These are phyloP conservation scores for Kandelia obovata DNA, from an alignment of 345 rosid genomes.

Conservation along the genomic window DNA sequence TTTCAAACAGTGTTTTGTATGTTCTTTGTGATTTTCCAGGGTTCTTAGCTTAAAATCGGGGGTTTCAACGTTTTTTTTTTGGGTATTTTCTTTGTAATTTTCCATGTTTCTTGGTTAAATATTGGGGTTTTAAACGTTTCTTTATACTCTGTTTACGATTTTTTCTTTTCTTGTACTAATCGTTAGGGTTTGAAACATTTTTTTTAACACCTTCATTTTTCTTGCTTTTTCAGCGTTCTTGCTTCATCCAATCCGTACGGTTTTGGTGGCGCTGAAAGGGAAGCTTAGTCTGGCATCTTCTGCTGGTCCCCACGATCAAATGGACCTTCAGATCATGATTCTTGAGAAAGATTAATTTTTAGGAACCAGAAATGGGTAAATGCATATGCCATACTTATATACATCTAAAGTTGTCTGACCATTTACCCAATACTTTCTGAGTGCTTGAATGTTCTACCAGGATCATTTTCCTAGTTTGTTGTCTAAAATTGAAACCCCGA, in stretches of 20 bases:
- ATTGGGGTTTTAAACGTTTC: no score
- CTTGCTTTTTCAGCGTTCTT: conserved; percentile 38
- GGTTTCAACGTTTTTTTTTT: no score
- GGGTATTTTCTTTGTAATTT: no score
- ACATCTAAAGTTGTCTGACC: conserved; percentile 17
- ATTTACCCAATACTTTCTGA: conserved; percentile 11
- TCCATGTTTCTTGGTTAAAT: no score
- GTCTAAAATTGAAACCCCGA: neutral
- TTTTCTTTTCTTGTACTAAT: neutral
- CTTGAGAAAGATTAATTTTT: conserved; percentile 69
- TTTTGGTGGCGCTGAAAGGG: conserved; percentile 21
- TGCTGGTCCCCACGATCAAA: conserved; percentile 59
- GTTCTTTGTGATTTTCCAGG: no score
- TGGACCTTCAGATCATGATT: conserved; percentile 54
- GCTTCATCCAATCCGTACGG: conserved; percentile 33
- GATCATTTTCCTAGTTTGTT: conserved; percentile 39
- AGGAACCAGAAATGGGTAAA: conserved; percentile 64
- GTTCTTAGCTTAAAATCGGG: no score
- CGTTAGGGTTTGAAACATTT: neutral
- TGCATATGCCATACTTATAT: conserved; percentile 27
- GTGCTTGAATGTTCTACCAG: conserved; percentile 29
- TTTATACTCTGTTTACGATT: neutral
- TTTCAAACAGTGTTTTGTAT: no score
- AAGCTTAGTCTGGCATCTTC: conserved; percentile 53
- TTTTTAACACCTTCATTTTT: no score